Evolutionary conservation across 371 early-diverging fungal species (phyloP), one percentile per base, ranked within the genome.

Genomic region (Apophysomyces sp.): DNA sequence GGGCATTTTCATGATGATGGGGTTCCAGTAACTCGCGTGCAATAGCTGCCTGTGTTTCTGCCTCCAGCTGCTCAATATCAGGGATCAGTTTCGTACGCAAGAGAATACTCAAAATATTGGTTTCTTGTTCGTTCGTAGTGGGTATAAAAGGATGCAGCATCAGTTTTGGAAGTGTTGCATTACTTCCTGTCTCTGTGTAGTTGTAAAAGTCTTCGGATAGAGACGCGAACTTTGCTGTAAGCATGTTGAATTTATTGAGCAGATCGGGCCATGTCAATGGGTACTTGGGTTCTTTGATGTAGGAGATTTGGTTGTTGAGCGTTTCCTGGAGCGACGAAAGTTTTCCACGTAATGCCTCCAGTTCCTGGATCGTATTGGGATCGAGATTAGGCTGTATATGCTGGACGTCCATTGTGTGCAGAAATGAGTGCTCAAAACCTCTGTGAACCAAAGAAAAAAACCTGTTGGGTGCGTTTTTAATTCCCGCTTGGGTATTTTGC

Each of bases 171-270:
- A 78, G 52, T 28, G 79, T 68, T 41, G 84, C 71, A 63, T 72
- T 68, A 52, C 71, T 63, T 57, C 78, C 70, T 57, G 81, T 65
- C 63, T 80, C 65, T 58, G 75, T 72, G 40, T 76, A 62, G 29
- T 57, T 55, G 55, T 81, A 75, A 37, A 81, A 86, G 60, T 68
- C 84, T 66, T 74, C 84, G 59, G 78, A 78, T 39, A 73, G 71
- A 11, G 68, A 78, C 30, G 73, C 81, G 66, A 83, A 87, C 53
- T 82, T 83, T 26, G 86, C 86, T 2, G 85, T 86, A 30, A 87
- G 65, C 71, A 86, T 84, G 65, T 87, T 87, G 78, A 87, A 87
- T 68, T 87, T 87, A 76, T 84, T 87, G 30, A 87, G 70, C 16
- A 87, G 70, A 66, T 83, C 83, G 0, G 83, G 83, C 83, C 83